A percentile compares a stretch with the other conserved stretches of the same genome.
These are phyloP conservation scores for Galerina marginata DNA, from an alignment of 768 basidiomycete species.

Conservation along the genomic window DNA sequence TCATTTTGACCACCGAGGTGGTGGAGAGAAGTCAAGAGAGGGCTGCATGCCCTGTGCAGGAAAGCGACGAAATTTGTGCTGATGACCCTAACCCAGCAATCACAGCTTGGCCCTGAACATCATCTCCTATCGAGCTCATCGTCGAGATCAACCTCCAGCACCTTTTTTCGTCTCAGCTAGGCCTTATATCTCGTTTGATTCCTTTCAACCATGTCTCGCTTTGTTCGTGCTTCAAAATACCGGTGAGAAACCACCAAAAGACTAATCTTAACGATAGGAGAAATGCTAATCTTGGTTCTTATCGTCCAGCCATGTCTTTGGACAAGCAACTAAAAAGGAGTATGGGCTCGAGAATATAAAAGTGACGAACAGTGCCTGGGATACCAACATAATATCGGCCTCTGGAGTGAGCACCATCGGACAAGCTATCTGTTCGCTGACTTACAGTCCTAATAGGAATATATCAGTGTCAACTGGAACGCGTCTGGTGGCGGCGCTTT, in stretches of 20 bases:
- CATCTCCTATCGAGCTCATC: constrained; percentile 9
- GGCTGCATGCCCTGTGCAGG: neutral
- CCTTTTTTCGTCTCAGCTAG: neutral
- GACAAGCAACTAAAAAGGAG: constrained; percentile 86
- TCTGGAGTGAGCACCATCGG: constrained; percentile 65
- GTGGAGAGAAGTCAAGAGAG: constrained; percentile 6
- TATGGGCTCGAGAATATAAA: constrained; percentile 82
- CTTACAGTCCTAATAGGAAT: constrained; percentile 53
- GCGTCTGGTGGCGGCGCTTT: constrained; percentile 93
- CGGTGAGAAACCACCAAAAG: constrained; percentile 51
- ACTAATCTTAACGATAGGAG: constrained; percentile 4
- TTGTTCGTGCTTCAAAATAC: constrained; percentile 87
- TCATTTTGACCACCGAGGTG: constrained; percentile 21
- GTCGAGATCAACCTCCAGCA: neutral
- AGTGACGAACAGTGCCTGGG: constrained; percentile 91
- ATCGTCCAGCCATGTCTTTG: constrained; percentile 82
- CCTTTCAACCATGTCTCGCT: constrained; percentile 59
- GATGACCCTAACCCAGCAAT: constrained; percentile 29
- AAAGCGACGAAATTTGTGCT: constrained; percentile 2
- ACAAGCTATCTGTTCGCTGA: constrained; percentile 4
- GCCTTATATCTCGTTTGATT: neutral
- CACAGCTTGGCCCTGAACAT: constrained; percentile 11
- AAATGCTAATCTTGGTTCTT: constrained; percentile 21
- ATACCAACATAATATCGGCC: constrained; percentile 90
- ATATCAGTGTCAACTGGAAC: constrained; percentile 95